Percentiles rank a stretch among this genome's conserved stretches.
These are phyloP conservation scores for Stereocaulon alpinum DNA, from an alignment of 495 filamentous ascomycete species.

Conservation along the genomic window DNA sequence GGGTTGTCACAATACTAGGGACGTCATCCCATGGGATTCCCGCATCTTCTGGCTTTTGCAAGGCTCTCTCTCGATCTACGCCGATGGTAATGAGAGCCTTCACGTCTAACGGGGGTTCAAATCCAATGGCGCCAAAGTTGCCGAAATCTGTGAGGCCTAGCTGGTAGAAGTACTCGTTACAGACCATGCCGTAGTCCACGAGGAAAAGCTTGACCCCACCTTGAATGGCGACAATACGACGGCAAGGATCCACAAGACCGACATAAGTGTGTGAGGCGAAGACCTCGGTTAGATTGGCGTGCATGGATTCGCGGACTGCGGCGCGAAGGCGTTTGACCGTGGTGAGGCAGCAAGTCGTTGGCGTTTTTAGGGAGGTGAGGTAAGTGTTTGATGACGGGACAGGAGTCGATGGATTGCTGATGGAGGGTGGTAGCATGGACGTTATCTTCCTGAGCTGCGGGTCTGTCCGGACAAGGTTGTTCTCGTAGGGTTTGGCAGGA, in stretches of 20 bases:
- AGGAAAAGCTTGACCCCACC: conserved; percentile 86
- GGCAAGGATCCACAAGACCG: conserved; percentile 78
- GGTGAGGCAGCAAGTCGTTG: conserved; percentile 56
- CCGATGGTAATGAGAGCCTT: conserved; percentile 61
- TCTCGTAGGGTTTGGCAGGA: conserved; percentile 64
- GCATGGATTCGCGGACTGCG: conserved; percentile 71
- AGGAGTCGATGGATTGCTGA: conserved; percentile 16
- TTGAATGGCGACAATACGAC: conserved; percentile 86
- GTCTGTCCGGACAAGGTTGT: conserved; percentile 85
- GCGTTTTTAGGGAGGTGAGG: conserved; percentile 57
- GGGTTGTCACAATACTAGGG: conserved; percentile 46
- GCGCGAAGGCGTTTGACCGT: conserved; percentile 76
- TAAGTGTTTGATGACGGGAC: conserved; percentile 39
- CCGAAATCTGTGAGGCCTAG: conserved; percentile 91
- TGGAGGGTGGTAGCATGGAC: conserved; percentile 64
- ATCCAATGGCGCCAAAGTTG: conserved; percentile 79
- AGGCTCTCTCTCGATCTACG: conserved; percentile 50
- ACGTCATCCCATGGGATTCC: conserved; percentile 58
- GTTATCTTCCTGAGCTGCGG: conserved; percentile 89
- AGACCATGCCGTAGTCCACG: conserved; percentile 84
- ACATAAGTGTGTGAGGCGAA: conserved; percentile 90
- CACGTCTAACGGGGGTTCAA: conserved; percentile 65
- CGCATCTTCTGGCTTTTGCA: conserved; percentile 31
- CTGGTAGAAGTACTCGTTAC: conserved; percentile 94
- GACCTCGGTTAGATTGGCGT: conserved; percentile 79